Base-by-base conservation (phyloP, 2,329 filamentous ascomycete species). In the Ilyonectria mors-panacis region DNA sequence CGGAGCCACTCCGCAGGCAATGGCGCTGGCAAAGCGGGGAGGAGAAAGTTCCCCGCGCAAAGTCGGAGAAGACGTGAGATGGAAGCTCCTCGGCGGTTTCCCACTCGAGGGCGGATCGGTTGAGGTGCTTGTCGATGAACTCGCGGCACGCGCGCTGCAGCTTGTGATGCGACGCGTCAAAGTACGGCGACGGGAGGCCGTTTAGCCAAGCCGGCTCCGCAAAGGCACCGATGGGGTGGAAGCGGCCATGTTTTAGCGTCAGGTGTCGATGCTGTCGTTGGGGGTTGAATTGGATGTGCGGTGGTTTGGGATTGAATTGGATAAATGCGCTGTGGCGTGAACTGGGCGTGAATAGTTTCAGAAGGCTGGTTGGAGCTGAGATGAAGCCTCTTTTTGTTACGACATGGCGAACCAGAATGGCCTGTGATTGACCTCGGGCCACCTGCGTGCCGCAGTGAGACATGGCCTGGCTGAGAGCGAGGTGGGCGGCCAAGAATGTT, bases 111-210 rank as follows among this genome's bases (percentile, higher is more conserved):
- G 89, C 90, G 73, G 91, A 81, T 39, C 86, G 83, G 57, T 87
- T 81, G 6, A 94, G 81, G 74, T 94, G 83, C 72, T 92, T 84
- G 56, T 87, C 84, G 51, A 92, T 83, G 77, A 94, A 94, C 6
- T 84, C 86, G 39, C 91, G 89, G 76, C 90, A 91, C 69, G 87
- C 88, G 77, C 89, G 88, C 77, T 94, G 92, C 84, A 90, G 93
- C 75, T 81, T 82, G 15, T 84, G 82, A 77, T 94, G 92, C 4
- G 89, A 88, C 3, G 87, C 84, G 26, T 87, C 90, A 82, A 92
- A 93, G 82, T 93, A 92, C 13, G 92, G 89, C 0, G 90, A 92
- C 0, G 92, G 92, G 3, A 93, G 83, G 59, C 91, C 91, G 72
- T 84, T 85, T 53, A 94, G 85, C 81, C 91, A 94, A 1, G 92